Percentiles rank a stretch among this genome's conserved stretches.
Evolutionary conservation across 306 rosid species (phyloP).

Genomic region (Pueraria montana): DNA sequence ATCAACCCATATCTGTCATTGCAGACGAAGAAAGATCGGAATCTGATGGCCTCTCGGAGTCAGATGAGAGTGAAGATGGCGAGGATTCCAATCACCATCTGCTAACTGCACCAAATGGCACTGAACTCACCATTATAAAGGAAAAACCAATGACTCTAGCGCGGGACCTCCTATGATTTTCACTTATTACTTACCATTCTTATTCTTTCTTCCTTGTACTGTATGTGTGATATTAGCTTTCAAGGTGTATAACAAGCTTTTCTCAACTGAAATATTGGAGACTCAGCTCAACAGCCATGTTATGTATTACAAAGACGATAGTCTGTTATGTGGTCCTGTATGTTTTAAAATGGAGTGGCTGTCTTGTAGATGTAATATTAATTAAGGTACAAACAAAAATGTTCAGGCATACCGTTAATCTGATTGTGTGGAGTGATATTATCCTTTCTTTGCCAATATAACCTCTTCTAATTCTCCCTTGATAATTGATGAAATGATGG

Average conservation of each 20-base stretch:
- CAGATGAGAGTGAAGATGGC: slow-evolving; percentile 71
- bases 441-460: not conserved
- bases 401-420: not conserved
- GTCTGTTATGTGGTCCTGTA: slow-evolving; percentile 31
- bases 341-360: slow-evolving; percentile 37
- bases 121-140: slow-evolving; percentile 69
- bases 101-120: slow-evolving; percentile 58
- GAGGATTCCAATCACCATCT: slow-evolving; percentile 71
- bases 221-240: slow-evolving; percentile 43
- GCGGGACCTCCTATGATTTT: slow-evolving; percentile 60
- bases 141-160: slow-evolving; percentile 76
- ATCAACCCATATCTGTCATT: slow-evolving; percentile 28
- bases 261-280: slow-evolving; percentile 40
- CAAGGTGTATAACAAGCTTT: slow-evolving; percentile 33
- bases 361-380: slow-evolving; percentile 14
- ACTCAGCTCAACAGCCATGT: slow-evolving; percentile 20
- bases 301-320: slow-evolving; percentile 39
- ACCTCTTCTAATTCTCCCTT: not conserved
- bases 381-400: slow-evolving; percentile 15
- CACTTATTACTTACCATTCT: slow-evolving; percentile 30
- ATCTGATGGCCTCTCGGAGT: slow-evolving; percentile 57
- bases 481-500: not conserved
- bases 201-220: slow-evolving; percentile 47
- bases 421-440: slow-evolving; percentile 2
- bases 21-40: slow-evolving; percentile 84